These are phyloP conservation scores for Vitis cinerea DNA, from an alignment of 164 flowering plant genomes.

Conservation along the genomic window DNA sequence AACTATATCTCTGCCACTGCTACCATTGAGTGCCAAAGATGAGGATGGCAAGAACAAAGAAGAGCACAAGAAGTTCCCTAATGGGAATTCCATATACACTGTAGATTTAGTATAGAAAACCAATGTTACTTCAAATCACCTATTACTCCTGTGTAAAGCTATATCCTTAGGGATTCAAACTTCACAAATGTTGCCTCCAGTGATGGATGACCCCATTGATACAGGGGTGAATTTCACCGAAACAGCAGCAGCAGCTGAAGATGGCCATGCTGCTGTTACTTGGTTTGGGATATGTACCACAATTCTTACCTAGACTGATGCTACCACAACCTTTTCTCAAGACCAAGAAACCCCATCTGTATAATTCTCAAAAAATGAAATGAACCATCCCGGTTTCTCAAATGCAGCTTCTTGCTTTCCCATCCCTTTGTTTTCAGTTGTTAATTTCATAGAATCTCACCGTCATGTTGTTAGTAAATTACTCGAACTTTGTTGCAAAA, in stretches of 20 bases:
- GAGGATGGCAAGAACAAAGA: constrained; percentile 57
- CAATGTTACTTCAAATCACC: not conserved
- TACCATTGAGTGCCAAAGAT: constrained; percentile 53
- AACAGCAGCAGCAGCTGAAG: constrained; percentile 27
- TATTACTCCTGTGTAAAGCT: not conserved
- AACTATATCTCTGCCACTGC: constrained; percentile 27
- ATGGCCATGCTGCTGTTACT: constrained; percentile 16
- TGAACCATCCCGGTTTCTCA: not conserved
- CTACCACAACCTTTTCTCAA: not conserved
- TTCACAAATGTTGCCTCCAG: constrained; percentile 22
- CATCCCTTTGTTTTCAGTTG: not conserved
- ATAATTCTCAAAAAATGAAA: not conserved
- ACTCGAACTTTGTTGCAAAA: not conserved
- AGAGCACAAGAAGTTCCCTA: constrained; percentile 53
- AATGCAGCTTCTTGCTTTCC: not conserved
- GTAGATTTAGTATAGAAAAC: constrained; percentile 35
- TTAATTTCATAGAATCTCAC: not conserved
- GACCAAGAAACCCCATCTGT: not conserved
- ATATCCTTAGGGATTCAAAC: not conserved
- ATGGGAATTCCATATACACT: constrained; percentile 50
- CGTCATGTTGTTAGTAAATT: not conserved
- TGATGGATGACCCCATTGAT: constrained; percentile 27
- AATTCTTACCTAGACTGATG: not conserved
- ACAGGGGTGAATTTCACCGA: constrained; percentile 29
- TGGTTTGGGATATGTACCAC: too few relatives aligned